A percentile compares a stretch with the other conserved stretches of the same genome.
Conservation (phyloP, 1,284 basidiomycete species). For the Malassezia cuniculi region DNA sequence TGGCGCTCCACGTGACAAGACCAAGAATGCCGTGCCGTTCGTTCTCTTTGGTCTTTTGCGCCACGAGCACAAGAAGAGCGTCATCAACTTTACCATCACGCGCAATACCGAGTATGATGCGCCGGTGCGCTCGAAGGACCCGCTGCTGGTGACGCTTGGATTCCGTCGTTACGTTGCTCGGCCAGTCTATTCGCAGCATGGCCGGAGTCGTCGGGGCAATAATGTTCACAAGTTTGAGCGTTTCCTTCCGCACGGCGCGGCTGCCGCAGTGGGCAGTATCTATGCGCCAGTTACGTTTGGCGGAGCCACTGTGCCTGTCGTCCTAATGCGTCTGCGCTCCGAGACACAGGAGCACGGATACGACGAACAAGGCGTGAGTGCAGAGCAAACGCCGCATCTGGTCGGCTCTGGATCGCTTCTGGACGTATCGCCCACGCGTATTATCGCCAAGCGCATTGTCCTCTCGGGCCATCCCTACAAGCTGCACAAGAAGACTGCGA, state of each 20-base stretch:
- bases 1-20: slow-evolving; percentile 1
- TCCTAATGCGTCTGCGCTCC: slow-evolving; percentile 25
- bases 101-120: slow-evolving; percentile 87
- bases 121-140: slow-evolving; percentile 84
- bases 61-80: slow-evolving; percentile 92
- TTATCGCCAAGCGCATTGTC: slow-evolving; percentile 82
- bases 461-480: slow-evolving; percentile 94
- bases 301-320: slow-evolving; percentile 44
- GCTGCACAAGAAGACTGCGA: slow-evolving; percentile 92
- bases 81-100: slow-evolving; percentile 82
- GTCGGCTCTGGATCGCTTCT: slow-evolving; percentile 82
- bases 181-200: slow-evolving; percentile 84
- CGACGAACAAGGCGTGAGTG: slow-evolving; percentile 35
- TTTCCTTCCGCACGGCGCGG: slow-evolving; percentile 62
- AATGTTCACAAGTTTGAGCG: slow-evolving; percentile 96
- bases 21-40: slow-evolving; percentile 50
- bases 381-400: slow-evolving; percentile 50
- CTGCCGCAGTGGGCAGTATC: slow-evolving; percentile 58
- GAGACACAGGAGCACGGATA: slow-evolving; percentile 29
- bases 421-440: slow-evolving; percentile 65
- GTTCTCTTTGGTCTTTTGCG: slow-evolving; percentile 71
- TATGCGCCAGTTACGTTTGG: slow-evolving; percentile 86
- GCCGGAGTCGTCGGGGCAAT: slow-evolving; percentile 62
- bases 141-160: slow-evolving; percentile 74
- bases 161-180: slow-evolving; percentile 70